Conservation (phyloP, 176 grass and related monocot species). For the Triticum urartu region DNA sequence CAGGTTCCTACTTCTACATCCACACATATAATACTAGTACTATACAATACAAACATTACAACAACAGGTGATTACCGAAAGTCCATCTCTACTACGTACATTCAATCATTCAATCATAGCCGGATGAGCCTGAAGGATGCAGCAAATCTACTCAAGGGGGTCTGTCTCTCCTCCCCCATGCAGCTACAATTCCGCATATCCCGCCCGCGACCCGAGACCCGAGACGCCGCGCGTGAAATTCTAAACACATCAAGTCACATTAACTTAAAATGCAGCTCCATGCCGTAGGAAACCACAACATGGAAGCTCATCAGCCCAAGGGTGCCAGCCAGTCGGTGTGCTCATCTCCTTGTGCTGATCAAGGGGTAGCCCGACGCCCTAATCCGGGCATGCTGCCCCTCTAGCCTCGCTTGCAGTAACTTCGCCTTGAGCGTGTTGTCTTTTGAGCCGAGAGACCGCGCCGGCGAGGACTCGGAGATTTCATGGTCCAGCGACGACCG, state of each 20-base stretch:
- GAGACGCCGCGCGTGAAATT: neutral
- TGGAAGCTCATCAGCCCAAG: neutral
- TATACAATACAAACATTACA: constrained; percentile 38
- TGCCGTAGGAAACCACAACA: neutral
- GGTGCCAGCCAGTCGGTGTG: neutral
- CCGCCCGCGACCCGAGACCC: neutral
- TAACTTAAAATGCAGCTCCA: constrained; percentile 33
- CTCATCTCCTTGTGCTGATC: constrained; percentile 44
- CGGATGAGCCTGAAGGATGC: neutral
- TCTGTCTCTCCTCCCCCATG: neutral
- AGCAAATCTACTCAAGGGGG: constrained; percentile 23
- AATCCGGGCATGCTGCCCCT: constrained; percentile 76
- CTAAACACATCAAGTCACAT: neutral
- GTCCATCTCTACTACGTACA: neutral
- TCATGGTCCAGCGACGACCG: constrained; percentile 11
- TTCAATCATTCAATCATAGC: neutral
- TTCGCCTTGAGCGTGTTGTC: constrained; percentile 78
- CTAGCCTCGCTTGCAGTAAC: constrained; percentile 87
- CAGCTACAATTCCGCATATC: constrained; percentile 19
- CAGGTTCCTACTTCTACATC: too few relatives aligned
- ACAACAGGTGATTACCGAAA: neutral
- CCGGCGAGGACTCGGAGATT: constrained; percentile 48
- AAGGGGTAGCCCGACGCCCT: constrained; percentile 42
- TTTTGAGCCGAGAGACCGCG: constrained; percentile 22
- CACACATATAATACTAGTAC: neutral